Conservation (phyloP, 176 grass and related monocot genomes). For the Poa annua region DNA sequence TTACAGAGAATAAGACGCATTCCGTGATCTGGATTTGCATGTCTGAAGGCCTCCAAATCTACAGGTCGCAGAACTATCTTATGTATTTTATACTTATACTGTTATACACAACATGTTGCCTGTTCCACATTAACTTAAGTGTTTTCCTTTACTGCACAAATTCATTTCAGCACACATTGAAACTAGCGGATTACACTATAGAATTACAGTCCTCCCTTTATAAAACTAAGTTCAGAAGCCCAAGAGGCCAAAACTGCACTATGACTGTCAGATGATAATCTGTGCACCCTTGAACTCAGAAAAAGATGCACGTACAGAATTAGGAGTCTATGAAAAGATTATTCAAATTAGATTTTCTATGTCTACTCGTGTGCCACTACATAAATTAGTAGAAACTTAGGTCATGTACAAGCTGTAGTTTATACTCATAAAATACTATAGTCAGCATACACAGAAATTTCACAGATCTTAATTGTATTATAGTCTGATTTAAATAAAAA, state of each 20-base stretch:
- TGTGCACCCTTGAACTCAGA: background rate
- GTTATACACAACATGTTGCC: background rate
- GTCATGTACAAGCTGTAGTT: background rate
- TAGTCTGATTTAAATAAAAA: background rate
- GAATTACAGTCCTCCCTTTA: background rate
- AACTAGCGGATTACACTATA: background rate
- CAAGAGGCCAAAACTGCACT: background rate
- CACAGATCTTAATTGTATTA: background rate
- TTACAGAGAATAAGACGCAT: background rate
- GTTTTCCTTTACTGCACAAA: background rate
- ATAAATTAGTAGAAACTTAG: background rate
- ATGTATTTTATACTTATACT: background rate
- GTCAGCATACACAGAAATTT: background rate
- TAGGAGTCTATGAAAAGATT: background rate
- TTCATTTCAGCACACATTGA: background rate
- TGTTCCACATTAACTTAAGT: background rate
- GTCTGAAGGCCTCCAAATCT: background rate
- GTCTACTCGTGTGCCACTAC: background rate
- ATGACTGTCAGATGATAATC: background rate
- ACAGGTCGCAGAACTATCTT: background rate
- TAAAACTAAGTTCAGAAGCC: background rate
- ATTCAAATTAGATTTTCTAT: background rate
- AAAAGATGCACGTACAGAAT: background rate
- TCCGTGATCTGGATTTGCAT: background rate
- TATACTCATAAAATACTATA: background rate